Base-by-base conservation (phyloP, 371 early-diverging fungal species). In the Rhizopus delemar region DNA sequence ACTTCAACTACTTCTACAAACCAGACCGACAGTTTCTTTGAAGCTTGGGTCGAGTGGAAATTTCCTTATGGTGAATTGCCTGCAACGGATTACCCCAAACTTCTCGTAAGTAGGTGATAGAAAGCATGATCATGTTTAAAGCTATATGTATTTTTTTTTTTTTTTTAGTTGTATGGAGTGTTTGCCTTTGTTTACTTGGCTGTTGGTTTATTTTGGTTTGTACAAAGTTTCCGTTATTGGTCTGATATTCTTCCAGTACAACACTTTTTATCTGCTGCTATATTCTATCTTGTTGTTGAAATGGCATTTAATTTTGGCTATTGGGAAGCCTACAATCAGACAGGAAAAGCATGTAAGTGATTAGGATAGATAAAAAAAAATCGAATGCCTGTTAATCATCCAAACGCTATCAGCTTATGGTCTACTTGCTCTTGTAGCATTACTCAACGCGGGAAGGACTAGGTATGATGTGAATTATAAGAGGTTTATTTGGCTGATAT, bases 231-330 rank as follows among this genome's bases (percentile, higher is more conserved):
- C 59, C 77, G 82, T 53, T 85, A 90, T 63, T 93, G 96, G 92
- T 66, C 76, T 6, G 96, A 96, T 64, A 87, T 97, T 59, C 64
- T 96, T 60, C 90, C 91, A 5, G 86, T 97, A 13, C 97, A 86
- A 80, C 90, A 93, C 73, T 93, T 91, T 68, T 85, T 95, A 11
- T 85, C 91, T 0, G 90, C 86, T 4, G 88, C 92, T 16, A 89
- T 94, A 38, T 81, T 92, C 31, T 93, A 93, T 67, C 72, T 96
- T 62, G 86, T 92, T 53, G 73, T 92, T 5, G 95, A 94, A 65
- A 94, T 93, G 93, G 92, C 91, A 4, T 83, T 93, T 68, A 92
- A 93, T 70, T 94, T 88, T 81, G 90, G 90, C 15, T 93, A 84
- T 71, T 91, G 90, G 87, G 87, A 86, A 59, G 75, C 92, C 56